These are phyloP conservation scores for Leishmania major DNA, from an alignment of 208 protist genomes.

Conservation along the genomic window DNA sequence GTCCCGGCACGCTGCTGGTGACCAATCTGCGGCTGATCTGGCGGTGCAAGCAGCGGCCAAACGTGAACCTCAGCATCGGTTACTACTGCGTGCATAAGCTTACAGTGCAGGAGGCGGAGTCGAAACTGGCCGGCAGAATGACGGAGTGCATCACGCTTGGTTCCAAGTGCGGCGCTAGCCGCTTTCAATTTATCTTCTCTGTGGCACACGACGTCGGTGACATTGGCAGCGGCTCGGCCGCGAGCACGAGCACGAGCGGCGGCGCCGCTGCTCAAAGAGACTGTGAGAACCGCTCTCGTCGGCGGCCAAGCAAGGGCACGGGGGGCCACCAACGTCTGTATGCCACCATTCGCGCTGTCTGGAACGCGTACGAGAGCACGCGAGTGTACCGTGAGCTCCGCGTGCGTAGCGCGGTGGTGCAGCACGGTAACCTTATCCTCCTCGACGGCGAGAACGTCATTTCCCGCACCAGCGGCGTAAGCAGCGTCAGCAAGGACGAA, in stretches of 20 bases:
- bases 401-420: conserved; percentile 90
- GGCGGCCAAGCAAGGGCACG: not conserved
- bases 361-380: conserved; percentile 94
- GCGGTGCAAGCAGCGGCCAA: conserved; percentile 44
- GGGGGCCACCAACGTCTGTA: conserved; percentile 16
- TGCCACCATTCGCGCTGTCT: conserved; percentile 42
- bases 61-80: conserved; percentile 93
- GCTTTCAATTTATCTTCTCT: conserved; percentile 97
- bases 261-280: not conserved
- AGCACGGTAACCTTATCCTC: conserved; percentile 82
- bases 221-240: not conserved
- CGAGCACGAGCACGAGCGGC: not conserved
- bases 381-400: conserved; percentile 95
- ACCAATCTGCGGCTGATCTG: conserved; percentile 98
- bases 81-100: conserved; percentile 90
- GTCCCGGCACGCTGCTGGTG: conserved; percentile 86
- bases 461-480: conserved; percentile 83
- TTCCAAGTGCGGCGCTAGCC: conserved; percentile 71
- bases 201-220: conserved; percentile 36
- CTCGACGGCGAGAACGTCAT: conserved; percentile 90
- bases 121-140: conserved; percentile 64
- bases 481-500: conserved; percentile 92
- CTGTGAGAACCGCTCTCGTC: not conserved
- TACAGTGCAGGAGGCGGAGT: conserved; percentile 85
- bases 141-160: conserved; percentile 91